phyloP scores from a whole-genome alignment of 306 rosid species.

The Quercus alba region DNA sequence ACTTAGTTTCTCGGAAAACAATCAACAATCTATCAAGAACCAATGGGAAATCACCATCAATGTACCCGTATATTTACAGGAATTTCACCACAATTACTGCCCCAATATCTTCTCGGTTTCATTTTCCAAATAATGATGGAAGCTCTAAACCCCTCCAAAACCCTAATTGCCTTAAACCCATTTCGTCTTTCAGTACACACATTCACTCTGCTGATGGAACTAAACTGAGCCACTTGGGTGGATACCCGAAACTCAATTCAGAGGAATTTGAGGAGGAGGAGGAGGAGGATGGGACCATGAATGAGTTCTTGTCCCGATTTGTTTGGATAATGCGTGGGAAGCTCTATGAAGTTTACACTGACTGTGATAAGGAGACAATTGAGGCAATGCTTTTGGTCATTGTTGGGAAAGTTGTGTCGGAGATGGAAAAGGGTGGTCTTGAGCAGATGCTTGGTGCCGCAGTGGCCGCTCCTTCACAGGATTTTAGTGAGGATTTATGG shows the following conservation, averaged over 20 bases:
- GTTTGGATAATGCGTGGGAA: slow-evolving; percentile 73
- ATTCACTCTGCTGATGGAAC: slow-evolving; percentile 33
- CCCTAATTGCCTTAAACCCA: slow-evolving; percentile 4
- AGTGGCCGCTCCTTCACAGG: slow-evolving; percentile 21
- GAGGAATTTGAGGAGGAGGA: slow-evolving; percentile 24
- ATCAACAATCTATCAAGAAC: slow-evolving; percentile 28
- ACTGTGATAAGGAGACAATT: slow-evolving; percentile 52
- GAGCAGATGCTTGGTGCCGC: slow-evolving; percentile 24
- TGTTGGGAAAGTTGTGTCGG: slow-evolving; percentile 55
- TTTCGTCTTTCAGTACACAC: slow-evolving; percentile 4
- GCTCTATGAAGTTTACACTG: slow-evolving; percentile 41
- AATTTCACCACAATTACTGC: slow-evolving; percentile 3
- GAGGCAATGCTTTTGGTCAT: slow-evolving; percentile 64
- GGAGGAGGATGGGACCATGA: slow-evolving; percentile 44
- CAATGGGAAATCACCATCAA: slow-evolving; percentile 25
- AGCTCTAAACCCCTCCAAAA: slow-evolving; percentile 12
- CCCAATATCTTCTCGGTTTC: slow-evolving; percentile 16
- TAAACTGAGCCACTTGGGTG: slow-evolving; percentile 16
- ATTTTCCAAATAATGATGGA: neutral
- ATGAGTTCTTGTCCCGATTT: slow-evolving; percentile 75
- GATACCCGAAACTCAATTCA: slow-evolving; percentile 1
- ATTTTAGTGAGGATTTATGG: slow-evolving; percentile 94
- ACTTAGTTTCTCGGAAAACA: slow-evolving; percentile 29
- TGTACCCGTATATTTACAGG: neutral
- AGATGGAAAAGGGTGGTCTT: slow-evolving; percentile 55